phyloP scores from a whole-genome alignment of 495 filamentous ascomycete genomes.

The Letharia lupina region DNA sequence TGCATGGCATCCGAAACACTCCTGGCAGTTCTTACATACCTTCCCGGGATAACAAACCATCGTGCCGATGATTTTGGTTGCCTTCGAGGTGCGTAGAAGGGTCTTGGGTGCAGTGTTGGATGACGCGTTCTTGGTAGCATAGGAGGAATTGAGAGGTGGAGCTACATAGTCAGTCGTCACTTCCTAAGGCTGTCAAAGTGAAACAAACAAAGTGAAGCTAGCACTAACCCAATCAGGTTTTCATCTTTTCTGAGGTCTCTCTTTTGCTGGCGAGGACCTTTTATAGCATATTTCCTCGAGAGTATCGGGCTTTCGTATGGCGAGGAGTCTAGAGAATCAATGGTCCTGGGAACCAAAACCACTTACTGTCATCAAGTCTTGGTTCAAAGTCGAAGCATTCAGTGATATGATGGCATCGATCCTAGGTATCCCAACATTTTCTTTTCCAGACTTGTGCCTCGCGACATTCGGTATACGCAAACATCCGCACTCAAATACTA shows the following conservation, averaged over 20 bases:
- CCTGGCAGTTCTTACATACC: neutral
- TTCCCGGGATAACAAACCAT: neutral
- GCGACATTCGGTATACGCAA: neutral
- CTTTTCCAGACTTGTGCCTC: neutral
- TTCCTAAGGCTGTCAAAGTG: neutral
- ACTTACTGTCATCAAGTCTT: neutral
- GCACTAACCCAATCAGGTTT: neutral
- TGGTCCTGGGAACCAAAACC: no score
- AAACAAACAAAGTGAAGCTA: neutral
- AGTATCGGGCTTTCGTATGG: no score
- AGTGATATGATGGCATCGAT: neutral
- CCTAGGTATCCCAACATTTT: neutral
- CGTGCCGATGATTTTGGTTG: neutral
- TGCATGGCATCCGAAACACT: slow-evolving; percentile 3
- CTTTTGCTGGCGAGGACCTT: no score
- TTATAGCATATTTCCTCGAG: no score
- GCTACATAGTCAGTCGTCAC: neutral
- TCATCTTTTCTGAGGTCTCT: no score
- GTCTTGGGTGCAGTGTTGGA: neutral
- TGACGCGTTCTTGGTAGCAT: no score
- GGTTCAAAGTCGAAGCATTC: neutral
- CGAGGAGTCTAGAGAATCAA: no score
- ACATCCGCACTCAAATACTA: neutral
- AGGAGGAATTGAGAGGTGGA: neutral
- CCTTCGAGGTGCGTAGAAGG: neutral